These are phyloP conservation scores for Chaetomium sp. DNA, from an alignment of 2,329 filamentous ascomycete genomes.

Conservation along the genomic window DNA sequence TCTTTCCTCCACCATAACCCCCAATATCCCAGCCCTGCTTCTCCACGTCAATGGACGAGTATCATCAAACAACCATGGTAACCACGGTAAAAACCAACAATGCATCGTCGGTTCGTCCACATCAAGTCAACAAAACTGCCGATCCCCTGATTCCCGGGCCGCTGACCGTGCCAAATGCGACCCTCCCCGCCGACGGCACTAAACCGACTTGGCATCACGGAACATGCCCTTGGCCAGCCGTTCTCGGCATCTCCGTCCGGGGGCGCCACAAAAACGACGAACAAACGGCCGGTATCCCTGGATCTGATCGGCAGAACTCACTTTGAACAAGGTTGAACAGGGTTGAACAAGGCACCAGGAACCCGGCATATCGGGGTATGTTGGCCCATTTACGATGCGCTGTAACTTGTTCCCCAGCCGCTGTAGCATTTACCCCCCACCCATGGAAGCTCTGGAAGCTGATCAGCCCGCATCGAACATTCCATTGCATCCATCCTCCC, in stretches of 20 bases:
- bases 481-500: too few species aligned
- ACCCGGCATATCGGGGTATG: too few species aligned
- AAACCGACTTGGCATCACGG: conserved; percentile 3
- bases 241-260: neutral
- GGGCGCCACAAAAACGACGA: neutral
- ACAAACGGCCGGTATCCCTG: neutral
- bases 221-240: neutral
- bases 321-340: too few species aligned
- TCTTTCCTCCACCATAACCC: neutral
- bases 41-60: neutral
- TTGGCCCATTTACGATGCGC: too few species aligned
- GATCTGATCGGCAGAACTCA: too few species aligned
- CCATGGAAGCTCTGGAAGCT: too few species aligned
- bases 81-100: neutral
- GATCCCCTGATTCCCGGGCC: neutral
- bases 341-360: too few species aligned
- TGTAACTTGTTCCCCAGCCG: too few species aligned
- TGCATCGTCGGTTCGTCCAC: too few species aligned
- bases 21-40: neutral
- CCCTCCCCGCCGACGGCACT: neutral
- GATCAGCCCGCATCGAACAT: too few species aligned
- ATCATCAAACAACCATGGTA: neutral
- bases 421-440: too few species aligned
- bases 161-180: neutral
- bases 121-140: neutral